phyloP scores from a whole-genome alignment of 2,329 filamentous ascomycete genomes.

The Mycogone perniciosa region DNA sequence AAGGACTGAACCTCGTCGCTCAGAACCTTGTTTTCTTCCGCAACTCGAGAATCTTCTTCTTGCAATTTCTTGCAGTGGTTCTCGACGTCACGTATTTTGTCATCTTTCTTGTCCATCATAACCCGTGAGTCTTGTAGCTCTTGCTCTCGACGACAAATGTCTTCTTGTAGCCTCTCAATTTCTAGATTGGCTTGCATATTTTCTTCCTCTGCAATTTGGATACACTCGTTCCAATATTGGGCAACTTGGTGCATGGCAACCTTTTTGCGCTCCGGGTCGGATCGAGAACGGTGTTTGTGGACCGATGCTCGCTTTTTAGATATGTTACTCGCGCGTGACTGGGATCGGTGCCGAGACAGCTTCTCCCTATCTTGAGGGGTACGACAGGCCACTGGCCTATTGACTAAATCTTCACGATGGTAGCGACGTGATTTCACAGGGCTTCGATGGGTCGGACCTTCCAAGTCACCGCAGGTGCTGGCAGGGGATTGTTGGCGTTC shows the following conservation, averaged over 20 bases:
- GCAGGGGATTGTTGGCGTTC: constrained; percentile 13
- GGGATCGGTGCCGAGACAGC: constrained; percentile 15
- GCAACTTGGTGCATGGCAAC: constrained; percentile 28
- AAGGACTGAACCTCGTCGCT: constrained; percentile 23
- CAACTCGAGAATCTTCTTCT: constrained; percentile 19
- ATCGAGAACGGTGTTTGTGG: constrained; percentile 12
- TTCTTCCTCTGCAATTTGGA: constrained; percentile 26
- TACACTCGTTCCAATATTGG: constrained; percentile 29
- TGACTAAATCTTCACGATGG: neutral
- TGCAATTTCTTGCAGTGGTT: constrained; percentile 21
- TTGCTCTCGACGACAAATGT: constrained; percentile 16
- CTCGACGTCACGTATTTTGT: constrained; percentile 20
- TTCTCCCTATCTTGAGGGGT: neutral
- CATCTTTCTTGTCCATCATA: constrained; percentile 17
- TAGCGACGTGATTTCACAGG: constrained; percentile 10
- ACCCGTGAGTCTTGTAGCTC: constrained; percentile 15
- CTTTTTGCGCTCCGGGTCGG: constrained; percentile 22
- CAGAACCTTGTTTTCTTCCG: constrained; percentile 21
- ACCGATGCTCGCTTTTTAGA: constrained; percentile 23
- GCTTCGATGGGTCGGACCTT: constrained; percentile 21
- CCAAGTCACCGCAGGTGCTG: constrained; percentile 28
- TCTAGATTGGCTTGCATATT: constrained; percentile 20
- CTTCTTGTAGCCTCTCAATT: constrained; percentile 21
- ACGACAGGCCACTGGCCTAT: neutral
- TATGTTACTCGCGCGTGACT: constrained; percentile 28